Evolutionary conservation across 2,329 filamentous ascomycete species (phyloP).

Genomic region (Fusarium sp.): DNA sequence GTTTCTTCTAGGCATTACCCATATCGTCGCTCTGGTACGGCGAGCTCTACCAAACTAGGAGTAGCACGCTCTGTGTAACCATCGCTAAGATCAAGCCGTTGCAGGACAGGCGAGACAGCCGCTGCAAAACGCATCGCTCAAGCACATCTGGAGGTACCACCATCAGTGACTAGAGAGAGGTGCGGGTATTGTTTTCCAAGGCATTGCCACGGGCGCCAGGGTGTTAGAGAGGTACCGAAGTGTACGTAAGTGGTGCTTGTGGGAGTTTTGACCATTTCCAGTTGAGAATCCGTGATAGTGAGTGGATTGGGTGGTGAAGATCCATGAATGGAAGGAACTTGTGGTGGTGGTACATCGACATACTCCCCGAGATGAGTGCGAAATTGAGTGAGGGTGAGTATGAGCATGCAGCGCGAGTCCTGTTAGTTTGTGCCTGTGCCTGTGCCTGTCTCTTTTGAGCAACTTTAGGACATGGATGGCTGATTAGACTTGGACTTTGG

Average conservation of each 20-base stretch:
- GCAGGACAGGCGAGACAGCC: conserved; percentile 30
- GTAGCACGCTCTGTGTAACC: conserved; percentile 43
- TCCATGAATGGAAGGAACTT: conserved; percentile 17
- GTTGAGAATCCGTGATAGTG: conserved; percentile 6
- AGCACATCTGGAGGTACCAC: conserved; percentile 2
- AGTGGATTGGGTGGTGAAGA: conserved; percentile 25
- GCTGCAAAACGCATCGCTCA: conserved; percentile 15
- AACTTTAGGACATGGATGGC: conserved; percentile 1
- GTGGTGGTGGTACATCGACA: not conserved
- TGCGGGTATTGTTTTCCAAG: conserved; percentile 29
- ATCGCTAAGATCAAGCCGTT: conserved; percentile 26
- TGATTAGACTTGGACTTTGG: conserved; percentile 21
- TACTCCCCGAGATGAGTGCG: conserved; percentile 11
- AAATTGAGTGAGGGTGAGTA: not conserved
- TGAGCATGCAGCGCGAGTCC: not conserved
- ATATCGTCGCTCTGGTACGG: conserved; percentile 25
- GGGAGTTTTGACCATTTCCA: conserved; percentile 22
- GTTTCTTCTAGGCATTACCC: conserved; percentile 21
- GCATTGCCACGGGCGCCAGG: conserved; percentile 4
- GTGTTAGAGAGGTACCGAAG: not conserved
- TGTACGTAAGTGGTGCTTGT: conserved; percentile 15
- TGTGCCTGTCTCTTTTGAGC: conserved; percentile 3
- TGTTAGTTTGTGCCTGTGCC: not conserved
- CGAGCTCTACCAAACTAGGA: conserved; percentile 34
- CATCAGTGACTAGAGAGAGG: conserved; percentile 3